Evolutionary conservation across 768 basidiomycete genomes (phyloP), one percentile per base, ranked within the genome.

Genomic region (Mrakia hoshinonis): DNA sequence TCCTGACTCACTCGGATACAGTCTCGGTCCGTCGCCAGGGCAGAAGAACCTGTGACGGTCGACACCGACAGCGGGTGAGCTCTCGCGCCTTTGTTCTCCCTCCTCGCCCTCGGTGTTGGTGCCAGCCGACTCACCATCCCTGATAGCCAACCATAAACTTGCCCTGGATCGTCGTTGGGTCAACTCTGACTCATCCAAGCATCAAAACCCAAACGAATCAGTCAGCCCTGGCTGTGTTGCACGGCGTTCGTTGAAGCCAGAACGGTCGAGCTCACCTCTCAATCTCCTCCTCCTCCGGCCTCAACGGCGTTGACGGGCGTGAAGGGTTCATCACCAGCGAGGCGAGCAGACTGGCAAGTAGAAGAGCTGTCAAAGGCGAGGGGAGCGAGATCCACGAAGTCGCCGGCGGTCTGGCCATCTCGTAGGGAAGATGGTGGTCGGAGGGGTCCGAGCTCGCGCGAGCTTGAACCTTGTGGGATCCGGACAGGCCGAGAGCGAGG

Each of bases 91-190:
- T 34, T 29, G 47, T 54, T 20, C 34, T 34, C 22, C 24, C 4
- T 43, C 4, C 22, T 0, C 7, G 26, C 10, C 22, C 22, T 4
- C 6, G 4, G 18, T 22, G 18, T 12, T 29, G 29, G 29, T 15
- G 26, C 34, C 20, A 26, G 26, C 12, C 18, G 24, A 75, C 85
- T 69, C 67, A 89, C 90, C 90, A 92, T 78, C 90, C 91, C 80
- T 92, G 91, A 78, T 92, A 92, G 46, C 90, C 90, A 0, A 91
- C 88, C 38, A 92, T 79, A 75, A 91, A 86, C 77, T 92, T 92
- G 80, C 90, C 85, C 69, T 90, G 88, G 60, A 92, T 90, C 12
- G 89, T 90, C 6, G 83, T 83, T 31, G 90, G 85, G 76, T 89
- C 83, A 18, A 51, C 70, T n/a, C 55, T 65, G 36, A 31, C 49